Evolutionary conservation across 352 stramenopile genomes (phyloP).

Genomic region (Phytophthora lateralis): DNA sequence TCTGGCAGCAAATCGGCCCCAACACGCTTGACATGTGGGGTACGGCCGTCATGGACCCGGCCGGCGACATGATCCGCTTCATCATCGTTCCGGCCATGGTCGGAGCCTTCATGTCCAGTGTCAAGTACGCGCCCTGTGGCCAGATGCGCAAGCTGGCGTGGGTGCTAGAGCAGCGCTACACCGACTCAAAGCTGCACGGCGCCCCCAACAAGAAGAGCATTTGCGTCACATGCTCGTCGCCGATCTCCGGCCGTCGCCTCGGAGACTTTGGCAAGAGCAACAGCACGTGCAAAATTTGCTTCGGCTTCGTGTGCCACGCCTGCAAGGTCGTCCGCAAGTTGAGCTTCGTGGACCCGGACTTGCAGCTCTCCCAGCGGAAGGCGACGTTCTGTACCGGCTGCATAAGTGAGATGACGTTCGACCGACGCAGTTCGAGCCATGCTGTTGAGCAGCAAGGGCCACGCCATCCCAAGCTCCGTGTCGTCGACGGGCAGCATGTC

Average conservation of each 20-base stretch:
- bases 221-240: conserved; percentile 27
- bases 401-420: conserved; percentile 12
- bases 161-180: conserved; percentile 25
- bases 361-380: conserved; percentile 27
- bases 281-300: conserved; percentile 34
- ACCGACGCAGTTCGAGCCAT: conserved; percentile 22
- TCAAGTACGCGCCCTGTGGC: conserved; percentile 23
- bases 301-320: conserved; percentile 18
- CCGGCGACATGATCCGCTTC: conserved; percentile 16
- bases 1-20: conserved; percentile 22
- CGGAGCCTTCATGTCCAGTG: conserved; percentile 13
- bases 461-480: conserved; percentile 1
- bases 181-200: conserved; percentile 3
- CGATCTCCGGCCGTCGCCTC: not conserved
- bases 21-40: conserved; percentile 19
- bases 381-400: conserved; percentile 33
- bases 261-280: conserved; percentile 20
- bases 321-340: conserved; percentile 27
- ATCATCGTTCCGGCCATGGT: conserved; percentile 17
- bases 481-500: conserved; percentile 8
- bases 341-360: conserved; percentile 28
- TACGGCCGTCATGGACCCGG: conserved; percentile 23
- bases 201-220: conserved; percentile 17
- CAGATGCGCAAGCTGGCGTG: conserved; percentile 31
- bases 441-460: conserved; percentile 9